Percentiles rank a stretch among this genome's conserved stretches.
Conservation (phyloP, 331 rosid species). For the Malus hybrid region DNA sequence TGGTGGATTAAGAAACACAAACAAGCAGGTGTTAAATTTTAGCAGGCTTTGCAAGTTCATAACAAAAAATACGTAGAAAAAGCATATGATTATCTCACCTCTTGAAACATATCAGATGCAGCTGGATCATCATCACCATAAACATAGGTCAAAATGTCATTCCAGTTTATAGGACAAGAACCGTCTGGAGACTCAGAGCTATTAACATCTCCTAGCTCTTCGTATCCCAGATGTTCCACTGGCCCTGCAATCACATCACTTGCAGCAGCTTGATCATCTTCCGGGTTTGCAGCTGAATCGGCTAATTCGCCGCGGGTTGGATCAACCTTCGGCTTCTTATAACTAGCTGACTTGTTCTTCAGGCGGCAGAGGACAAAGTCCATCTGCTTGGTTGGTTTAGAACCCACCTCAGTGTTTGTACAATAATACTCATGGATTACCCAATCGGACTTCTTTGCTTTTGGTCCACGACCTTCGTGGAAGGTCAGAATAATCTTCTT, state of each 20-base stretch:
- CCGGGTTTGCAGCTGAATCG: background rate
- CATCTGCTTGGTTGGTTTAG: background rate
- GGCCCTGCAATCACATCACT: background rate
- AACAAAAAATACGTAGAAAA: background rate
- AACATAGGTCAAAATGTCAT: too few species aligned
- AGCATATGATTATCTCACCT: background rate
- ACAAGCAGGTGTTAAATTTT: background rate
- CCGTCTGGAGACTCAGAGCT: background rate
- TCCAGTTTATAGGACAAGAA: background rate
- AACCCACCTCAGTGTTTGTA: background rate
- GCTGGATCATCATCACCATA: background rate
- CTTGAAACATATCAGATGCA: background rate
- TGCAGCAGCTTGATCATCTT: background rate
- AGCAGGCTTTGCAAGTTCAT: background rate
- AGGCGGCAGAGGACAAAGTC: constrained; percentile 7
- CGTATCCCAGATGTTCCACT: background rate
- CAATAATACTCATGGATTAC: constrained; percentile 45
- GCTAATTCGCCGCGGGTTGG: background rate
- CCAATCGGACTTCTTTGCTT: constrained; percentile 26
- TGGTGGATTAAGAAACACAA: background rate
- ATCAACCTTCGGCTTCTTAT: background rate
- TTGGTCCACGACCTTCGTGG: constrained; percentile 18
- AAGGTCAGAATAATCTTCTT: constrained; percentile 47
- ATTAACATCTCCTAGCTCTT: background rate
- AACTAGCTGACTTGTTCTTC: background rate